Conservation (phyloP, 1,284 basidiomycete species). For the Irpex lacteus region DNA sequence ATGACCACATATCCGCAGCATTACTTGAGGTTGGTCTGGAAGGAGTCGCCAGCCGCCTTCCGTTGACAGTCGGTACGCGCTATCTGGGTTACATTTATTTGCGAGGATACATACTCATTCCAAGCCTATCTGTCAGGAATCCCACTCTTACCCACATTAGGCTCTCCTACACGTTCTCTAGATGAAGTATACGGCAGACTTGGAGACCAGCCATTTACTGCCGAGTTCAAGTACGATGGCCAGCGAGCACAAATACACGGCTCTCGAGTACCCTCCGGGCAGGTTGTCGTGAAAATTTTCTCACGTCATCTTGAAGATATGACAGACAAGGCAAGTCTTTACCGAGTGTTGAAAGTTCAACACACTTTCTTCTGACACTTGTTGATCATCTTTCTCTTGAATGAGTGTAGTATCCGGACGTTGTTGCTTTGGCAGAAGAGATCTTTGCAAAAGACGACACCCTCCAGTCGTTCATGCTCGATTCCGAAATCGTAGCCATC, state of each 20-base stretch:
- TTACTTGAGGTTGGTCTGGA: conserved; percentile 63
- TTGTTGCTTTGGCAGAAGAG: conserved; percentile 55
- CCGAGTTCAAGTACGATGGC: conserved; percentile 92
- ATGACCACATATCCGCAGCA: conserved; percentile 73
- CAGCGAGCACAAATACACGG: conserved; percentile 87
- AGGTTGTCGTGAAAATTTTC: conserved; percentile 69
- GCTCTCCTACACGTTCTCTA: conserved; percentile 83
- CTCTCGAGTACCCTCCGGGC: conserved; percentile 39
- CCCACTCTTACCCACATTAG: conserved; percentile 70
- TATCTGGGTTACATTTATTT: conserved; percentile 27
- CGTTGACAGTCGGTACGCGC: conserved; percentile 69
- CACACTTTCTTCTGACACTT: conserved; percentile 9
- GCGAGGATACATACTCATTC: conserved; percentile 6
- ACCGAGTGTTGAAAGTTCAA: conserved; percentile 9
- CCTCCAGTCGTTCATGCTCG: conserved; percentile 76
- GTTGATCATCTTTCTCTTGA: conserved; percentile 13
- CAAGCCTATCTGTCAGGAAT: conserved; percentile 44
- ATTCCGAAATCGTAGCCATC: conserved; percentile 87
- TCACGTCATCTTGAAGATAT: conserved; percentile 91
- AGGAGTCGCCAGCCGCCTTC: conserved; percentile 61
- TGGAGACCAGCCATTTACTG: conserved; percentile 74
- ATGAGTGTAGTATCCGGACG: conserved; percentile 79
- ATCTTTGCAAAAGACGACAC: conserved; percentile 43
- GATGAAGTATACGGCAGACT: conserved; percentile 80
- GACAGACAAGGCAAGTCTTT: conserved; percentile 69